These are phyloP conservation scores for Eimeria sp. DNA, from an alignment of 169 alveolate species.

Conservation along the genomic window DNA sequence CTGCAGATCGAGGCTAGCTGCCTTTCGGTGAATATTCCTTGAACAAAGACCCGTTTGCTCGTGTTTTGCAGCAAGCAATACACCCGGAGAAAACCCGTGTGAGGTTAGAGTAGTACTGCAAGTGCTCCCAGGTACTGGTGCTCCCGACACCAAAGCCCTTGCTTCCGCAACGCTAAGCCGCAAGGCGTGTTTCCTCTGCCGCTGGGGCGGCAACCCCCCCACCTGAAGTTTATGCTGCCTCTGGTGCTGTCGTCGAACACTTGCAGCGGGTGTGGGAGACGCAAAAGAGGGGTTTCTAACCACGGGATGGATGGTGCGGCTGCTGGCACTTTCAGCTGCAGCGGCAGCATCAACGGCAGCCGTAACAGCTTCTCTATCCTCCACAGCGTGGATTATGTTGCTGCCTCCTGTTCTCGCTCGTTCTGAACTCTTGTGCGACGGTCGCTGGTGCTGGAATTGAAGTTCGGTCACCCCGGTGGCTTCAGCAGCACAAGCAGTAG, in stretches of 20 bases:
- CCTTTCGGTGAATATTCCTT: not conserved
- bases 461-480: not conserved
- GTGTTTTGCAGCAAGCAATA: not conserved
- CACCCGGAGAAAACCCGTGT: conserved; percentile 26
- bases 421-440: not conserved
- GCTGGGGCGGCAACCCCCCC: not conserved
- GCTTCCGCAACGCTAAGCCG: not conserved
- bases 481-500: not conserved
- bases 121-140: conserved; percentile 48
- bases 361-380: not conserved
- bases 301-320: not conserved
- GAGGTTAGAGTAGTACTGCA: conserved; percentile 37
- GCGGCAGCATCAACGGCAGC: not conserved
- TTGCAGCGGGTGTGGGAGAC: not conserved
- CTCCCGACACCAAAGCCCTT: not conserved
- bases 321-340: not conserved
- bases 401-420: not conserved
- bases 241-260: not conserved
- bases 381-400: not conserved
- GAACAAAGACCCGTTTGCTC: not conserved
- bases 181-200: conserved; percentile 19
- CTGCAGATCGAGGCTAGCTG: not conserved
- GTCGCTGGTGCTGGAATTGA: conserved; percentile 7
- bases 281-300: not conserved
- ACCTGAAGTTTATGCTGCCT: conserved; percentile 1